Evolutionary conservation across 371 early-diverging fungal genomes (phyloP).

Genomic region (Saksenaea oblongispora): DNA sequence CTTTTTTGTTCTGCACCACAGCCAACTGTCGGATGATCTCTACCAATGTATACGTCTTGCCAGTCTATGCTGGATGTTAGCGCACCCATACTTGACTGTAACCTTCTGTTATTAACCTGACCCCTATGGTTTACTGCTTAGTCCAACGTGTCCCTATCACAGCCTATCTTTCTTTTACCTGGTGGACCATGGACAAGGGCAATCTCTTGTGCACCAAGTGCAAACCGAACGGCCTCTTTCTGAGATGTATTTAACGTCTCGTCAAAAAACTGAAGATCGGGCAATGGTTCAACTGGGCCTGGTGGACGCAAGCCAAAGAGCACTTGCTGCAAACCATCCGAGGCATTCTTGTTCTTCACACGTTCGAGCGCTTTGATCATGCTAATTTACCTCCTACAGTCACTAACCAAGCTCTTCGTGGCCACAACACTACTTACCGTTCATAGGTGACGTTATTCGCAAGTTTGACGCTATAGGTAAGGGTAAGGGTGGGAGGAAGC

Average conservation of each 20-base stretch:
- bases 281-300: slow-evolving; percentile 16
- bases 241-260: slow-evolving; percentile 77
- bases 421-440: slow-evolving; percentile 36
- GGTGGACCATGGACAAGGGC: slow-evolving; percentile 90
- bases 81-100: not conserved
- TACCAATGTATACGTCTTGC: slow-evolving; percentile 92
- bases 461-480: slow-evolving; percentile 50
- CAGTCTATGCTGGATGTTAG: slow-evolving; percentile 55
- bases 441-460: slow-evolving; percentile 82
- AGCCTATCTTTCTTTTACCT: slow-evolving; percentile 32
- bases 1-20: slow-evolving; percentile 59
- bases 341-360: slow-evolving; percentile 18
- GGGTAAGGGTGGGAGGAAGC: not conserved
- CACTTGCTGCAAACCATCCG: slow-evolving; percentile 23
- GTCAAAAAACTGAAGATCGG: slow-evolving; percentile 56
- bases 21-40: slow-evolving; percentile 84
- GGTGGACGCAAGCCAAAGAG: slow-evolving; percentile 27
- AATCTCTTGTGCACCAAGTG: slow-evolving; percentile 65
- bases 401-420: not conserved
- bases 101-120: not conserved
- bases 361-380: slow-evolving; percentile 47
- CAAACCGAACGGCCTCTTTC: slow-evolving; percentile 70
- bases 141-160: not conserved
- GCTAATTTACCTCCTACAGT: slow-evolving; percentile 12
- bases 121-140: slow-evolving; percentile 4